Base-by-base conservation (phyloP, 129 eudicot genomes). In the Saposhnikovia divaricata region DNA sequence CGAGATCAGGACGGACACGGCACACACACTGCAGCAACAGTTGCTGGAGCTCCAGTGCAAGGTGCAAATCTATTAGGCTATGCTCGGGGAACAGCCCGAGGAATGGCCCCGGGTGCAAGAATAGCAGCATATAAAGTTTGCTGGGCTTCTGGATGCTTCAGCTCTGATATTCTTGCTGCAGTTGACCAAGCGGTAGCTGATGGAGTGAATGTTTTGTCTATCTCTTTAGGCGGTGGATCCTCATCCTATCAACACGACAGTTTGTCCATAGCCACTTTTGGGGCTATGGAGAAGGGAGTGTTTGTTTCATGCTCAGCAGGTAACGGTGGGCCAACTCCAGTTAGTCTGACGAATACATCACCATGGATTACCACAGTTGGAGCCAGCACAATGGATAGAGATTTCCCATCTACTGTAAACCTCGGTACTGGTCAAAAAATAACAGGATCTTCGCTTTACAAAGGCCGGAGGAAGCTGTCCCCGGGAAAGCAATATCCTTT, bases 1-100 rank as follows among this genome's bases (percentile, higher is more conserved):
- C 77, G 98, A 43, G 98, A 93, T 83, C 97, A 91, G 82, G 98
- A 93, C 39, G 98, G 98, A 10, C 98, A 93, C 75, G 97, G 98
- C 13, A 93, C 97, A 0, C 98, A 93, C 79, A 93, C 98, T 9
- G 98, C 98, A 13, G 96, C 94, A 12, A 93, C 98, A 1, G 95
- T 91, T 5, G 97, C 95, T 0, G 98, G 98, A 19, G 57, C 94
- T 0, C 94, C 89, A 2, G 95, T 91, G 78, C 90, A 45, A 44
- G 98, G 98, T 3, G 98, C 98, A 0, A 93, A 90, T 50, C 91
- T 93, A 9, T 68, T 93, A 72, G 98, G 98, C 10, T 93, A 91
- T 47, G 98, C 98, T 69, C 77, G 72, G 14, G 98, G 98, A 4
- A 93, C 95, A 1, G 98, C 98, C 3, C 78, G 94, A 59, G 98